phyloP scores from a whole-genome alignment of 2,329 filamentous ascomycete genomes.

The Nemania sp. region DNA sequence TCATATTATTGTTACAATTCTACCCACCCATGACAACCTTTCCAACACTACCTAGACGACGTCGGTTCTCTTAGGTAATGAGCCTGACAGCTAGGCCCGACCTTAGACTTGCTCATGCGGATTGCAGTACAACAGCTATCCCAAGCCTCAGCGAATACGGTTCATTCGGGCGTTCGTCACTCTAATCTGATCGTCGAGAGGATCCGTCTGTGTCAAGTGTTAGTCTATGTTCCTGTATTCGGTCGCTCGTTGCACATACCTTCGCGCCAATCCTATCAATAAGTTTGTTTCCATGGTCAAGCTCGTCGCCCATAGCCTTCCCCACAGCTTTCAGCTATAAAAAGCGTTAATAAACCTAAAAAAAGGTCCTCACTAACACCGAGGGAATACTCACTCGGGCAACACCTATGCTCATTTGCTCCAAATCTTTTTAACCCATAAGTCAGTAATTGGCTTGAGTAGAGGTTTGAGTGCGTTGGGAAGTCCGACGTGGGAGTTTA shows the following conservation, averaged over 20 bases:
- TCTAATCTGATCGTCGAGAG: constrained; percentile 56
- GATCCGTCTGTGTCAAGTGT: constrained; percentile 66
- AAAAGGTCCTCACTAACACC: no score
- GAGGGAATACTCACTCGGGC: background rate
- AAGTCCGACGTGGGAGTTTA: background rate
- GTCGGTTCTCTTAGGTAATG: constrained; percentile 3
- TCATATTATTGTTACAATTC: constrained; percentile 9
- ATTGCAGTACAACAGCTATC: background rate
- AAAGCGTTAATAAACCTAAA: no score
- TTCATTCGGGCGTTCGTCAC: constrained; percentile 35
- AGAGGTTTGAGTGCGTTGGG: background rate
- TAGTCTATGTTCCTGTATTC: background rate
- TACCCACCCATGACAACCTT: constrained; percentile 12
- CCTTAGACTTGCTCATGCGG: background rate
- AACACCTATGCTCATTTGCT: constrained; percentile 26
- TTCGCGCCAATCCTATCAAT: constrained; percentile 79
- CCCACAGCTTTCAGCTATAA: constrained; percentile 52
- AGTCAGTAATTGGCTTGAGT: constrained; percentile 3
- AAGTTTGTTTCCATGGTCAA: constrained; percentile 74
- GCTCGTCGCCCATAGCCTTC: constrained; percentile 73
- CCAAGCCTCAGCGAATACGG: constrained; percentile 26
- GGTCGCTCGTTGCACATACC: constrained; percentile 53
- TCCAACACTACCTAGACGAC: background rate
- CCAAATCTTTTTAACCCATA: constrained; percentile 17
- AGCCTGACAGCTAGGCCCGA: background rate